Conservation (phyloP, 306 rosid species). For the Cicer bijugum region DNA sequence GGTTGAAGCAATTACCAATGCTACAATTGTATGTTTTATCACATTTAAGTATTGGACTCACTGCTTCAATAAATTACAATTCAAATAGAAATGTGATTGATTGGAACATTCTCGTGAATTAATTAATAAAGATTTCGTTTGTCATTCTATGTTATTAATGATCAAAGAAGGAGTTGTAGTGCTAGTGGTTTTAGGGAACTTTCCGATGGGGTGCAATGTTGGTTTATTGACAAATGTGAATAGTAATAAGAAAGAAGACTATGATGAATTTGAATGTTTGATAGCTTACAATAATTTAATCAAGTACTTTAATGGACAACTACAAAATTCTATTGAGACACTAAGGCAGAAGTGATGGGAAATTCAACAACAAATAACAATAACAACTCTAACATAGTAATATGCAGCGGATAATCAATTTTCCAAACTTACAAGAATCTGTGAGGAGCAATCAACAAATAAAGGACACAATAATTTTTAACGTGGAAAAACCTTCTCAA, state of each 20-base stretch:
- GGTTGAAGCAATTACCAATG: background rate
- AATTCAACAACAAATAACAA: too few relatives aligned
- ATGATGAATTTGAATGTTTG: constrained; percentile 60
- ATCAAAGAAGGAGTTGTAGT: constrained; percentile 2
- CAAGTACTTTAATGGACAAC: constrained; percentile 45
- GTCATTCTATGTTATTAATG: background rate
- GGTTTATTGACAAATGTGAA: background rate
- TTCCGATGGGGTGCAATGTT: constrained; percentile 4
- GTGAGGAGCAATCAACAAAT: too few relatives aligned
- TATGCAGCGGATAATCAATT: too few relatives aligned
- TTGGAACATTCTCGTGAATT: background rate
- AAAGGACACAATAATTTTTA: too few relatives aligned
- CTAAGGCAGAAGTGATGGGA: constrained; percentile 31
- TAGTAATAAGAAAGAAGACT: constrained; percentile 26
- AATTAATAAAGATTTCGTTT: background rate
- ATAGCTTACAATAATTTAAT: constrained; percentile 49
- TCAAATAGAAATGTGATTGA: too few relatives aligned
- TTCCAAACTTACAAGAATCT: too few relatives aligned
- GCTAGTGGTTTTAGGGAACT: background rate
- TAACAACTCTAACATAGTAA: too few relatives aligned
- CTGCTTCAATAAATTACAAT: too few relatives aligned
- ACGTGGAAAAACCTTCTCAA: too few relatives aligned
- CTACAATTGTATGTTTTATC: background rate
- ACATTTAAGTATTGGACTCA: too few relatives aligned
- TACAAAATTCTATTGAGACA: constrained; percentile 36